These are phyloP conservation scores for Berberis thunbergii DNA, from an alignment of 164 flowering plant species.

Conservation along the genomic window DNA sequence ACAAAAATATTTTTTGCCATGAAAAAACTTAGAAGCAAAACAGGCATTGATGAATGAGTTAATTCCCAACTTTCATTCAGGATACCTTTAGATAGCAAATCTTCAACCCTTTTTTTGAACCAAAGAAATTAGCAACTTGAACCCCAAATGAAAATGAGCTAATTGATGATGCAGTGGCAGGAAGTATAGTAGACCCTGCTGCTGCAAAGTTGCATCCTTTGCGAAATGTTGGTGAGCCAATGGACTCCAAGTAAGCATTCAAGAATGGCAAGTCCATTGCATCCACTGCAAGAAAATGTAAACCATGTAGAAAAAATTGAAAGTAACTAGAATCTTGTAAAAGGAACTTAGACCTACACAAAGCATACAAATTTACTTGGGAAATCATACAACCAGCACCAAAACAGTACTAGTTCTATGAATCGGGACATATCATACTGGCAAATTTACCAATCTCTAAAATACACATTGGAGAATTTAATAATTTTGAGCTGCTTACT, in stretches of 20 bases:
- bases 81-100: conserved; percentile 46
- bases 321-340: no score
- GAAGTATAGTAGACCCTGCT: conserved; percentile 71
- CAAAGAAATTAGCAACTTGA: conserved; percentile 69
- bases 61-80: neutral
- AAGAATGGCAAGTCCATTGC: conserved; percentile 71
- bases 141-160: conserved; percentile 78
- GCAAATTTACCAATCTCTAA: no score
- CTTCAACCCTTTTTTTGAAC: conserved; percentile 61
- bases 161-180: conserved; percentile 53
- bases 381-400: no score
- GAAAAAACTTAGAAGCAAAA: no score
- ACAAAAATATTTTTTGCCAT: no score
- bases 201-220: conserved; percentile 90
- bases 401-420: no score
- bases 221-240: conserved; percentile 55
- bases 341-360: no score
- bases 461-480: no score
- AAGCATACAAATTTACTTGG: no score
- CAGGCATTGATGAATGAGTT: no score
- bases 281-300: conserved; percentile 45
- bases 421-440: neutral
- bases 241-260: conserved; percentile 79
- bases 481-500: no score
- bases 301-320: neutral